Conservation (phyloP, 2,329 filamentous ascomycete genomes). For the Mycocentrospora acerina region DNA sequence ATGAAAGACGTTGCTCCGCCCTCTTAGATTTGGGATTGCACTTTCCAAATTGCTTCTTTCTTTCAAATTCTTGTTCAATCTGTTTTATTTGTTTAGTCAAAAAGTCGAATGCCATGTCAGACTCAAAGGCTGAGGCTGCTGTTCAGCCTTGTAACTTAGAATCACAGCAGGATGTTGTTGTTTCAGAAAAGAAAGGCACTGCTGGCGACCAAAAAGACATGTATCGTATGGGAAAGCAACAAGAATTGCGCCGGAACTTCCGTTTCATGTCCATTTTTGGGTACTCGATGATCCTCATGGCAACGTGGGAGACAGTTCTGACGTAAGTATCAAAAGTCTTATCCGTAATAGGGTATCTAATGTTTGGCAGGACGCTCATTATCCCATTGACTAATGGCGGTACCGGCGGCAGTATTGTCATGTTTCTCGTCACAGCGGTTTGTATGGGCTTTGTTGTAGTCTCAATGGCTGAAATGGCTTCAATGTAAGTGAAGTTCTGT, state of each 20-base stretch:
- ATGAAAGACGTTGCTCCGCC: too few relatives aligned
- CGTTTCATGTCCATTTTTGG: conserved; percentile 29
- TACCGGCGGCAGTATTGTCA: conserved; percentile 25
- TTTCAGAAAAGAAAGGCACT: conserved; percentile 24
- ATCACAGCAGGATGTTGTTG: conserved; percentile 7
- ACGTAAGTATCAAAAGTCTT: too few relatives aligned
- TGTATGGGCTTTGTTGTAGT: conserved; percentile 24
- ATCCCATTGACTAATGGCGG: conserved; percentile 30
- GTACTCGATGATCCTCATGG: conserved; percentile 29
- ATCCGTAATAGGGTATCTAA: too few relatives aligned
- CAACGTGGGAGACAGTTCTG: conserved; percentile 27
- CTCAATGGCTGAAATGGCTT: conserved; percentile 34
- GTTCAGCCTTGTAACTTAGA: too few relatives aligned
- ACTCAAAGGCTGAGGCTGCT: too few relatives aligned
- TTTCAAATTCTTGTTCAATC: too few relatives aligned
- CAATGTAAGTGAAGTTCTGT: conserved; percentile 15
- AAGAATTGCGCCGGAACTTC: conserved; percentile 30
- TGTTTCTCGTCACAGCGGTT: conserved; percentile 24
- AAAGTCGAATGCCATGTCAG: too few relatives aligned
- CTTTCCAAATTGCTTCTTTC: too few relatives aligned
- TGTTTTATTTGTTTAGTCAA: too few relatives aligned
- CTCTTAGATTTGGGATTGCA: too few relatives aligned
- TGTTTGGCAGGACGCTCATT: conserved; percentile 13
- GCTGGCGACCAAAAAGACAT: conserved; percentile 24
- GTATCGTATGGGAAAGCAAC: conserved; percentile 30